Percentiles rank a stretch among this genome's conserved stretches.
These are phyloP conservation scores for Nicotiana sylvestris DNA, from an alignment of 257 asterid species.

Conservation along the genomic window DNA sequence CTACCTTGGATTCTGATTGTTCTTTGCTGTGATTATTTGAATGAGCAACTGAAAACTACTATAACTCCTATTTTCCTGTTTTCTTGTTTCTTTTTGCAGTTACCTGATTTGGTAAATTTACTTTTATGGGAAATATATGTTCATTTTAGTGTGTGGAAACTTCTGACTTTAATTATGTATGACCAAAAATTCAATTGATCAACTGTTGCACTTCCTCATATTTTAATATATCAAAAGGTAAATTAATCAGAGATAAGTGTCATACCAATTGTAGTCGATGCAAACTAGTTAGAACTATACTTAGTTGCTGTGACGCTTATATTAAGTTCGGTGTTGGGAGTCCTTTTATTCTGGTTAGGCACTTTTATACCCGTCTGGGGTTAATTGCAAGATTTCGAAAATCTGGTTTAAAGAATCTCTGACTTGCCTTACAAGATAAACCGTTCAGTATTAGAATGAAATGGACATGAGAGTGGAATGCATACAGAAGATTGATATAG, in stretches of 20 bases:
- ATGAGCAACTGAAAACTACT: neutral
- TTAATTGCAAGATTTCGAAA: neutral
- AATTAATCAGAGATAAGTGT: neutral
- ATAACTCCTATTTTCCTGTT: neutral
- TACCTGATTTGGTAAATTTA: neutral
- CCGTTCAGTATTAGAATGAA: neutral
- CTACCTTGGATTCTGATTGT: neutral
- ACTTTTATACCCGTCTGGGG: neutral
- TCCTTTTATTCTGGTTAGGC: neutral
- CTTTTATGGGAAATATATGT: neutral
- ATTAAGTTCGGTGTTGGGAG: neutral
- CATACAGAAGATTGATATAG: neutral
- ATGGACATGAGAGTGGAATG: neutral
- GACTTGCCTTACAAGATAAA: neutral
- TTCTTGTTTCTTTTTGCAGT: neutral
- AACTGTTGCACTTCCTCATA: constrained; percentile 4
- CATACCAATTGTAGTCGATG: neutral
- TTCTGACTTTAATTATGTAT: neutral
- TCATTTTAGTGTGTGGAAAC: neutral
- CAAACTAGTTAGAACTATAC: neutral
- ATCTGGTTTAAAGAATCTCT: neutral
- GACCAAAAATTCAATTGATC: neutral
- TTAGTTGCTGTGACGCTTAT: neutral
- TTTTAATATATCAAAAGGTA: neutral
- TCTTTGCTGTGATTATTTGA: neutral